A percentile compares a stretch with the other conserved stretches of the same genome.
Conservation (phyloP, 176 grass and related monocot genomes). For the Calamus simplicifolius region DNA sequence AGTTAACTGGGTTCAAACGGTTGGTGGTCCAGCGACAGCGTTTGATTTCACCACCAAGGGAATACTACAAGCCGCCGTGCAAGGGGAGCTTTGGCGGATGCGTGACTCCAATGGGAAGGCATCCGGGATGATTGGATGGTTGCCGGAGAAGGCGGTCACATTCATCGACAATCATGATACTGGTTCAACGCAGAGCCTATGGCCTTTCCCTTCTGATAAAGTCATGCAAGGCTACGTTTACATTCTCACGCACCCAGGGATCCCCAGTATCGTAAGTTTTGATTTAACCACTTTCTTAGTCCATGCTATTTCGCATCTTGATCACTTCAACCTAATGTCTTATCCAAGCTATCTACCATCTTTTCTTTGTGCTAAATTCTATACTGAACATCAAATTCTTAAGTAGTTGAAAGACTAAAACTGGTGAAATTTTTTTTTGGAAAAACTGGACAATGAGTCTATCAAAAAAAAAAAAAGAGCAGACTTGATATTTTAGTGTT, state of each 20-base stretch:
- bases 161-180: constrained; percentile 96
- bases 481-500: no score
- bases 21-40: constrained; percentile 40
- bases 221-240: constrained; percentile 81
- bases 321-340: no score
- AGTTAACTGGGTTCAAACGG: constrained; percentile 53
- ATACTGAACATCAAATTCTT: background rate
- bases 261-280: constrained; percentile 59
- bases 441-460: background rate
- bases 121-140: constrained; percentile 61
- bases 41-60: constrained; percentile 97
- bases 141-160: constrained; percentile 71
- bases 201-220: constrained; percentile 65
- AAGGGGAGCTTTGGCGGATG: constrained; percentile 69
- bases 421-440: background rate
- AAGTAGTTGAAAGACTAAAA: background rate
- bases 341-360: no score
- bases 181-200: constrained; percentile 48
- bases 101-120: constrained; percentile 57
- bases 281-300: background rate
- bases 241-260: constrained; percentile 74
- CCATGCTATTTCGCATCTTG: no score
- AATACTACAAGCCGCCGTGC: constrained; percentile 51
- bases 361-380: no score
- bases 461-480: no score